These are phyloP conservation scores for Apiotrichum siamense DNA, from an alignment of 1,284 basidiomycete genomes.

Conservation along the genomic window DNA sequence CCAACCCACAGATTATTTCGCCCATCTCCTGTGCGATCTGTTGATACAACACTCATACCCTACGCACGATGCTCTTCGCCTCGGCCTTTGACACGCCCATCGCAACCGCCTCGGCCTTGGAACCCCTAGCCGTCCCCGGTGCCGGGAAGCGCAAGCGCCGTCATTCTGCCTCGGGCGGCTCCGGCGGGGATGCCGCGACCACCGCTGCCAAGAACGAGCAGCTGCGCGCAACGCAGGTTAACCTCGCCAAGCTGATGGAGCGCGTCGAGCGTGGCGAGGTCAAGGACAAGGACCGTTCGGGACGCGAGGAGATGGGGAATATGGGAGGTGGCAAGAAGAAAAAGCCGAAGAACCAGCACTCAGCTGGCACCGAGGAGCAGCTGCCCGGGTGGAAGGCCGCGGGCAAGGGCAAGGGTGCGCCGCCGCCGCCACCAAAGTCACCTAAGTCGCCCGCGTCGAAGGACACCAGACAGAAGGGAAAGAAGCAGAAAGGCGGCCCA, in stretches of 20 bases:
- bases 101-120: constrained; percentile 15
- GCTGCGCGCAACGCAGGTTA: constrained; percentile 53
- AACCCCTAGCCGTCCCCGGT: background rate
- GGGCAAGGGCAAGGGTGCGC: background rate
- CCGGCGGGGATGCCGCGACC: too few relatives aligned
- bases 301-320: constrained; percentile 14
- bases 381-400: constrained; percentile 4
- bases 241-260: constrained; percentile 70
- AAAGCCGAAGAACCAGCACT: constrained; percentile 6
- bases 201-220: constrained; percentile 40
- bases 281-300: constrained; percentile 23
- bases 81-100: constrained; percentile 34
- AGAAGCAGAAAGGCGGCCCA: constrained; percentile 4
- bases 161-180: too few relatives aligned
- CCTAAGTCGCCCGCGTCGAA: too few relatives aligned
- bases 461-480: background rate
- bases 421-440: too few relatives aligned
- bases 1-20: too few relatives aligned
- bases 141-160: constrained; percentile 61
- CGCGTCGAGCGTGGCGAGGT: constrained; percentile 51
- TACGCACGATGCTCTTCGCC: constrained; percentile 38
- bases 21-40: background rate
- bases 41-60: background rate
- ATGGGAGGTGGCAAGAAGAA: constrained; percentile 1
- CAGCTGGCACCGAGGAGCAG: background rate